Evolutionary conservation across 148 eudicot species (phyloP).

Genomic region (Chenopodium berlandieri): DNA sequence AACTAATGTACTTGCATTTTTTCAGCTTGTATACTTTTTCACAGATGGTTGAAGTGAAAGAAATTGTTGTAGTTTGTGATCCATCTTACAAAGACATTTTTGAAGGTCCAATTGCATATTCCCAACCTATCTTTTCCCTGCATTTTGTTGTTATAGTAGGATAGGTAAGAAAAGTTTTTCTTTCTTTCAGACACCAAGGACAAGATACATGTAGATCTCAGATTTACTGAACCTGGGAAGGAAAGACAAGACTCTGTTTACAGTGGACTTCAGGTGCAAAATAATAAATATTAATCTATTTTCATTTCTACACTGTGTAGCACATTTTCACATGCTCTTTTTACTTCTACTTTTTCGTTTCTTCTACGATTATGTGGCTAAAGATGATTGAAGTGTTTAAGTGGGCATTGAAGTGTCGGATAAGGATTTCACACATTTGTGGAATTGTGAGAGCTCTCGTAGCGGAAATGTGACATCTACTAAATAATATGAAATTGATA

Average conservation of each 20-base stretch:
- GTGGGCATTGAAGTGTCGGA: too few species aligned
- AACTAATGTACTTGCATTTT: constrained; percentile 14
- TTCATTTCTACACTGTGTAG: background rate
- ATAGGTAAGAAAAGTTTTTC: background rate
- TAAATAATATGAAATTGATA: too few species aligned
- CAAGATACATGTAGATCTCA: constrained; percentile 63
- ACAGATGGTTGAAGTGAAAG: constrained; percentile 69
- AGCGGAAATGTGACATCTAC: too few species aligned
- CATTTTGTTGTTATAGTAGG: constrained; percentile 7
- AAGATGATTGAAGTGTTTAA: too few species aligned
- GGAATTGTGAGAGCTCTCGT: too few species aligned
- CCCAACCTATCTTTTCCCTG: background rate
- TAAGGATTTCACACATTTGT: too few species aligned
- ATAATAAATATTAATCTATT: background rate
- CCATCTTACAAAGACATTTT: constrained; percentile 91
- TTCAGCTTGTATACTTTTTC: constrained; percentile 80
- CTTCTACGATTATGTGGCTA: too few species aligned
- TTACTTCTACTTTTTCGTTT: too few species aligned
- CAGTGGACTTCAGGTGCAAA: constrained; percentile 76
- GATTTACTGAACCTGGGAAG: constrained; percentile 91
- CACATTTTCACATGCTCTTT: too few species aligned
- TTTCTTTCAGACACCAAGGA: constrained; percentile 53
- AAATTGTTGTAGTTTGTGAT: constrained; percentile 96
- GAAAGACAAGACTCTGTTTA: constrained; percentile 96
- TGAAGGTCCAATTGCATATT: constrained; percentile 56